These are phyloP conservation scores for Phytopythium vexans DNA, from an alignment of 352 stramenopile genomes.

Conservation along the genomic window DNA sequence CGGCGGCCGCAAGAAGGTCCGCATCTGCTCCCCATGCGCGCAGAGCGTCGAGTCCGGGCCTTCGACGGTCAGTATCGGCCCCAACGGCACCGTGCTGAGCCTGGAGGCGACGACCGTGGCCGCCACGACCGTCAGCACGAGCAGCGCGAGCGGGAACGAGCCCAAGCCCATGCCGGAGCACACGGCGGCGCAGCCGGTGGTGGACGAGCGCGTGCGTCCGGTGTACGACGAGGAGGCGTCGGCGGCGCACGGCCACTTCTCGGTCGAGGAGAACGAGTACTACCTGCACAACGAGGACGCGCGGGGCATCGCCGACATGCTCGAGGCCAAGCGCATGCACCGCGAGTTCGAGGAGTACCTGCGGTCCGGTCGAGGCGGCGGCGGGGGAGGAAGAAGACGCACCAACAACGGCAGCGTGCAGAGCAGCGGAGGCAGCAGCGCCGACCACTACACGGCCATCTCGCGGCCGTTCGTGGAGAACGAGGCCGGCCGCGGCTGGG, in stretches of 20 bases:
- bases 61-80: slow-evolving; percentile 1
- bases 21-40: slow-evolving; percentile 63
- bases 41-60: slow-evolving; percentile 35
- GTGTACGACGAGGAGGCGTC: slow-evolving; percentile 45
- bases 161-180: slow-evolving; percentile 7
- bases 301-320: slow-evolving; percentile 44
- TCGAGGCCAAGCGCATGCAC: slow-evolving; percentile 67
- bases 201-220: slow-evolving; percentile 13
- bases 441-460: background rate
- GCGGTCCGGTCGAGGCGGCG: slow-evolving; percentile 5
- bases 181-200: background rate
- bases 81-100: background rate
- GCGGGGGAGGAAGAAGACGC: slow-evolving; percentile 5
- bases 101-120: slow-evolving; percentile 5
- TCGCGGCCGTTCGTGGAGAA: too few relatives aligned
- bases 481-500: too few relatives aligned
- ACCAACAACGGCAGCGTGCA: slow-evolving; percentile 11
- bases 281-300: slow-evolving; percentile 51
- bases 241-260: slow-evolving; percentile 28
- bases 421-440: slow-evolving; percentile 21
- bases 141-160: slow-evolving; percentile 10
- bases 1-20: slow-evolving; percentile 52
- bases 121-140: slow-evolving; percentile 7
- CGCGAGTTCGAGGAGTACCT: slow-evolving; percentile 57
- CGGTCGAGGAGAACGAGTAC: slow-evolving; percentile 57